phyloP scores from a whole-genome alignment of 352 stramenopile genomes.

The Phytophthora pinifolia region DNA sequence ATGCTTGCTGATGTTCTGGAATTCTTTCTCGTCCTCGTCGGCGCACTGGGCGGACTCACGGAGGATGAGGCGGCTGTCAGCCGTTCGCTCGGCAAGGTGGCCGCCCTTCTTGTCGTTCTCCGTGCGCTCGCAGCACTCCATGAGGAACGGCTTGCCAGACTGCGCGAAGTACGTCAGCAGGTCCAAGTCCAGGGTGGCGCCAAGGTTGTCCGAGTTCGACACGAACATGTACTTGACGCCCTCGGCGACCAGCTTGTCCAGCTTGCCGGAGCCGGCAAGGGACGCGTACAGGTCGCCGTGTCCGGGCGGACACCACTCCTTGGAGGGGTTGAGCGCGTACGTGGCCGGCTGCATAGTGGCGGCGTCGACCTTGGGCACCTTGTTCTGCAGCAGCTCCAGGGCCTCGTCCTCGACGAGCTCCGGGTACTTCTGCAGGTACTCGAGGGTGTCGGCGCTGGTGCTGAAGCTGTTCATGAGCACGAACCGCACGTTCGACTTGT shows the following conservation, averaged over 20 bases:
- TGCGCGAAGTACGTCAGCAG: conserved; percentile 89
- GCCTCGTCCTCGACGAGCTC: conserved; percentile 93
- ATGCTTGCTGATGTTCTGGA: conserved; percentile 89
- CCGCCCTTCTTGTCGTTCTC: conserved; percentile 99
- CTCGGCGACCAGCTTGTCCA: conserved; percentile 83
- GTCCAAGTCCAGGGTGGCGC: conserved; percentile 79
- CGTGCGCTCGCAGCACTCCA: conserved; percentile 97
- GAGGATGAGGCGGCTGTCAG: conserved; percentile 95
- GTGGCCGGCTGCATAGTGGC: conserved; percentile 74
- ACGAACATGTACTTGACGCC: conserved; percentile 92
- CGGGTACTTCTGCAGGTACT: conserved; percentile 89
- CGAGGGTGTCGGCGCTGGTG: conserved; percentile 82
- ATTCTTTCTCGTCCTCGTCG: conserved; percentile 71
- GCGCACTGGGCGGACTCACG: conserved; percentile 92
- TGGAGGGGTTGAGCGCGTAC: conserved; percentile 59
- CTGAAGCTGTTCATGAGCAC: conserved; percentile 92
- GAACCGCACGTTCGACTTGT: conserved; percentile 92
- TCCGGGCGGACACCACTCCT: conserved; percentile 88
- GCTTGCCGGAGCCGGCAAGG: conserved; percentile 80
- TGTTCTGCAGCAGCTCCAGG: conserved; percentile 98
- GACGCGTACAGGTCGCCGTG: conserved; percentile 88
- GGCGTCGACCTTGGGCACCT: conserved; percentile 96
- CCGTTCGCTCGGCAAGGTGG: conserved; percentile 91
- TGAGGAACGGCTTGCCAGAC: conserved; percentile 88
- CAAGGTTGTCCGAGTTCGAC: conserved; percentile 90